Base-by-base conservation (phyloP, 2,329 filamentous ascomycete genomes). In the Aspergillus thermomutatus region DNA sequence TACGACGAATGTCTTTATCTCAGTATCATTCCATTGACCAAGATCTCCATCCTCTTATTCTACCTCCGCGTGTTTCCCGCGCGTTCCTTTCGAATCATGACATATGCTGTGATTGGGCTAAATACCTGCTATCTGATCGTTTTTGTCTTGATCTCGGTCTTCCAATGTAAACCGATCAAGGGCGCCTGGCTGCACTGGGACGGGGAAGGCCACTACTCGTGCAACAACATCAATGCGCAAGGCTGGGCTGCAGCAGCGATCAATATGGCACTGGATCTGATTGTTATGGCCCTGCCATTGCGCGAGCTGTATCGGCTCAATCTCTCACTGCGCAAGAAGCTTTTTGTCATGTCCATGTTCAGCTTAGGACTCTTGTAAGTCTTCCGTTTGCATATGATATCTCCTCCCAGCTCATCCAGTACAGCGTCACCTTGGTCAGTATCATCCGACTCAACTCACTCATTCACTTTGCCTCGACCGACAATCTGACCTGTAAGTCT, bases 11-110 rank as follows among this genome's bases (percentile, higher is more conserved):
- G 77, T 49, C 61, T 73, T 6, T 68, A 71, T 27, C 57, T 70
- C 28, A 66, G 66, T 48, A 66, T 79, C 2, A 68, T 58, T 63
- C 72, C 61, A 34, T 60, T 60, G 59, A 66, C 64, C 11, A 70
- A 72, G 31, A 65, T 70, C 52, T 65, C 69, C 17, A 66, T 78
- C 25, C 71, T 74, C 5, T 72, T 66, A 28, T 62, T 72, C 23
- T 79, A 80, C 53, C 67, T 81, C 17, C 54, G 76, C 1, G 68
- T 79, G 10, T 77, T 81, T 21, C 71, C 81, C 7, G 65, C 59
- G 1, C 58, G 57, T 45, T 75, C 72, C 53, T 55, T 77, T 17
- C 67, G 75, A 11, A 56, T 66, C 1, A 60, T 51, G 7, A 63
- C 67, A 3, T 75, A 69, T 25, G 52, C 69, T 17, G 66, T 66